Conservation (phyloP, 768 basidiomycete species). For the Phaeotremella fagi region DNA sequence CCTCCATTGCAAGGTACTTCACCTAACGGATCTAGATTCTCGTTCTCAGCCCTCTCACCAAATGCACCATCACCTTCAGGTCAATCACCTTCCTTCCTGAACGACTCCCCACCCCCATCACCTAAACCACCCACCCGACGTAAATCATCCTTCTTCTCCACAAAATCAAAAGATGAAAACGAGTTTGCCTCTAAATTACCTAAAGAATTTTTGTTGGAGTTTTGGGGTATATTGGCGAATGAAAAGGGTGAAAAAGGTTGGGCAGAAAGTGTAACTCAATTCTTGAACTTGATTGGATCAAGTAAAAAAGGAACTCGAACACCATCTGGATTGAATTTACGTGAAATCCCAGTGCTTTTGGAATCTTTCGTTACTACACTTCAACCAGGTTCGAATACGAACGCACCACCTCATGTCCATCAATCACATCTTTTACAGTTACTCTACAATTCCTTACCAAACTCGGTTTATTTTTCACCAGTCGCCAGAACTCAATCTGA, state of each 20-base stretch:
- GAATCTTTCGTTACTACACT: constrained; percentile 32
- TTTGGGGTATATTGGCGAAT: constrained; percentile 37
- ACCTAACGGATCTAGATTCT: constrained; percentile 22
- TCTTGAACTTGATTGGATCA: constrained; percentile 25
- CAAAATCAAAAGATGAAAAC: constrained; percentile 7
- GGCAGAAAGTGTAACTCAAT: constrained; percentile 16
- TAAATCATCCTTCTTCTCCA: constrained; percentile 2
- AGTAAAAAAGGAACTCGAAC: constrained; percentile 44
- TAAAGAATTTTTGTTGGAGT: constrained; percentile 43
- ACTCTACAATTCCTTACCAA: constrained; percentile 27
- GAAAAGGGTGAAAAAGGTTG: constrained; percentile 42
- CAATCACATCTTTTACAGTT: constrained; percentile 36
- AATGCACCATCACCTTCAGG: neutral
- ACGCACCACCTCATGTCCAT: constrained; percentile 19
- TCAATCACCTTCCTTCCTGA: too few relatives aligned
- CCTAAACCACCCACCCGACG: neutral
- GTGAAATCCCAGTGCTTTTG: constrained; percentile 40
- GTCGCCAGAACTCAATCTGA: constrained; percentile 25
- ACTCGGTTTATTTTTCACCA: constrained; percentile 28
- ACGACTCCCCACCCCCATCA: neutral
- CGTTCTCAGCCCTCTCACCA: constrained; percentile 8
- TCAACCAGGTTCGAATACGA: constrained; percentile 10
- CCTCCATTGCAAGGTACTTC: constrained; percentile 21
- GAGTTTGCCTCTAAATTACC: constrained; percentile 35
- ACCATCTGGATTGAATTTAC: constrained; percentile 37